Evolutionary conservation across 2,329 filamentous ascomycete species (phyloP).

Genomic region (Ascochyta lentis): DNA sequence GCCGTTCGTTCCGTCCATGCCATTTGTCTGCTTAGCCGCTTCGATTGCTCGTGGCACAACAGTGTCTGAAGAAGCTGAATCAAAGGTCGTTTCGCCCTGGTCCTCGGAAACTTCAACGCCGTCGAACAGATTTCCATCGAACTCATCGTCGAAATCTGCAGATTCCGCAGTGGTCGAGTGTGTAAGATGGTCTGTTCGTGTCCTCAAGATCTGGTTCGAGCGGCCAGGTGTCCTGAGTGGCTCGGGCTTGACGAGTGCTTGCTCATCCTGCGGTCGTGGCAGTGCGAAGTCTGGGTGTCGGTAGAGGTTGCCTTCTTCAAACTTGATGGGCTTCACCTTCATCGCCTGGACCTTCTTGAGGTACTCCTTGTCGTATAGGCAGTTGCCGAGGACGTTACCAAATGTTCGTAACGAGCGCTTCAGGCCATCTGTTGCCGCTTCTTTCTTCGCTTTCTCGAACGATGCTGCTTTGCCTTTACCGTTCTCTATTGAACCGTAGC

Average conservation of each 20-base stretch:
- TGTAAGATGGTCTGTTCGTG: slow-evolving; percentile 42
- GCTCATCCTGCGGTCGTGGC: slow-evolving; percentile 42
- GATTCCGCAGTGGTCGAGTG: slow-evolving; percentile 49
- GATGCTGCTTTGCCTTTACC: slow-evolving; percentile 92
- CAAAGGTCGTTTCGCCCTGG: slow-evolving; percentile 63
- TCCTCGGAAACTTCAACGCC: slow-evolving; percentile 66
- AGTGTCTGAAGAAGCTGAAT: slow-evolving; percentile 28
- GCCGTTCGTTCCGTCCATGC: slow-evolving; percentile 23
- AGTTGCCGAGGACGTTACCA: slow-evolving; percentile 97
- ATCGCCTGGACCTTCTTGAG: slow-evolving; percentile 88
- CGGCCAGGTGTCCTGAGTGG: slow-evolving; percentile 31
- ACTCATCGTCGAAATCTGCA: slow-evolving; percentile 62
- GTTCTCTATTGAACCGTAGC: slow-evolving; percentile 96
- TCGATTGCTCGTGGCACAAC: slow-evolving; percentile 21
- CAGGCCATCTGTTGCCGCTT: slow-evolving; percentile 91
- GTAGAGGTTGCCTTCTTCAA: slow-evolving; percentile 80
- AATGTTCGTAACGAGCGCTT: slow-evolving; percentile 91
- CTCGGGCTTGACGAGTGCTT: slow-evolving; percentile 37
- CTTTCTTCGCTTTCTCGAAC: slow-evolving; percentile 98
- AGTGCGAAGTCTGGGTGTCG: slow-evolving; percentile 76
- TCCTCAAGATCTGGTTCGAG: slow-evolving; percentile 33
- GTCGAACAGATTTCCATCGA: slow-evolving; percentile 62
- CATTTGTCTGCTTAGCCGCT: slow-evolving; percentile 19
- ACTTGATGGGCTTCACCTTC: slow-evolving; percentile 78
- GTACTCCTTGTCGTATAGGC: slow-evolving; percentile 96